Base-by-base conservation (phyloP, 2,329 filamentous ascomycete species). In the Alternaria burnsii region DNA sequence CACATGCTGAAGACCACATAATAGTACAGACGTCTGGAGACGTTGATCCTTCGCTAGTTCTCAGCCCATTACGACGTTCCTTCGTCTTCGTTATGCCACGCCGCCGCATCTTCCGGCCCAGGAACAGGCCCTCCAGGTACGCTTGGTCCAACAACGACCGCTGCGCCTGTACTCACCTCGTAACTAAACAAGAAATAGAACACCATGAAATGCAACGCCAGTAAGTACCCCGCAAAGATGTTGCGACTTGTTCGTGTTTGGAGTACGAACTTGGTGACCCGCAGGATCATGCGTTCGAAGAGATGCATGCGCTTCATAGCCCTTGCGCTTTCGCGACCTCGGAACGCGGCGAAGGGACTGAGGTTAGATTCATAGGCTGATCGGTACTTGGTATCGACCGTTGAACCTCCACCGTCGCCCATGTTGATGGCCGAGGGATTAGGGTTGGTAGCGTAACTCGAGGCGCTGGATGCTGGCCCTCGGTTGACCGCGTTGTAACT, bases 351-450 rank as follows among this genome's bases (percentile, higher is more conserved):
- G 77, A 99, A 99, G 0, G 95, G 95, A 11, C 93, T 97, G 50
- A 99, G 90, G 73, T 95, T 97, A 42, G 91, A 92, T 81, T 99
- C 95, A 81, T 99, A 99, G 11, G 93, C 92, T 59, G 93, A 90
- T 62, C 91, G 88, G 79, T 99, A 99, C 47, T 93, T 88, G n/a
- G 47, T 60, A 78, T 97, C 93, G 14, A 68, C 62, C 16, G 62
- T 50, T 28, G 58, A 60, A 30, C 26, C 28, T 12, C 61, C 57
- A 16, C 59, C 62, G 11, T 62, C 62, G 26, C 56, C 61, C 55
- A 95, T 83, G 14, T 89, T 88, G 16, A 90, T 83, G 2, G 91
- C 88, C 0, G 91, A 90, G 0, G 92, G 89, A 74, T 94, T 96
- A 3, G 92, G 89, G 71, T 90, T 93, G 7, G 71, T 78, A 42